Percentiles rank a stretch among this genome's conserved stretches.
Evolutionary conservation across 768 basidiomycete genomes (phyloP).

Genomic region (Trametes cinnabarina): DNA sequence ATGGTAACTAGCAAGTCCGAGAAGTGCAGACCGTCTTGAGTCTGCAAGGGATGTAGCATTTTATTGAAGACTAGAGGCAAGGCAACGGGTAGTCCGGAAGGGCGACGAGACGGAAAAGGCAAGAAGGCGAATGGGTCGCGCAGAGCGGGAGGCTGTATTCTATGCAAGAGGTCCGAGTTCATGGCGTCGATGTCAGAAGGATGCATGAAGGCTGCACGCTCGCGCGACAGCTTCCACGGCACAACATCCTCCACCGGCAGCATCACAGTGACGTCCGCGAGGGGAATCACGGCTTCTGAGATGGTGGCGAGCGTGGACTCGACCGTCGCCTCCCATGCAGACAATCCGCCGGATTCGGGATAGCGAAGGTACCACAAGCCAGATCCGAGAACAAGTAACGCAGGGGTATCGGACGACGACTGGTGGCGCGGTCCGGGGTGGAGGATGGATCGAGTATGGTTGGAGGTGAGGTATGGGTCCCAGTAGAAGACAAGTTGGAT

Average conservation of each 20-base stretch:
- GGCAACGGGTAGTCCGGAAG: slow-evolving; percentile 40
- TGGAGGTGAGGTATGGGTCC: slow-evolving; percentile 86
- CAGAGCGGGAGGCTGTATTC: slow-evolving; percentile 42
- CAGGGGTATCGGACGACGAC: slow-evolving; percentile 37
- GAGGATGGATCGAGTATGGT: slow-evolving; percentile 50
- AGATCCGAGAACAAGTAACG: slow-evolving; percentile 77
- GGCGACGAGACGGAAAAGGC: slow-evolving; percentile 12
- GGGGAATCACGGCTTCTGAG: slow-evolving; percentile 32
- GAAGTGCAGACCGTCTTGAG: slow-evolving; percentile 85
- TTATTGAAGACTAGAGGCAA: slow-evolving; percentile 80
- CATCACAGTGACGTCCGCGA: slow-evolving; percentile 74
- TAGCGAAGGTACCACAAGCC: slow-evolving; percentile 91
- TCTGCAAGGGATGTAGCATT: slow-evolving; percentile 71
- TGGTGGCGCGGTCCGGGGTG: slow-evolving; percentile 6
- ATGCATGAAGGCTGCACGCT: slow-evolving; percentile 67
- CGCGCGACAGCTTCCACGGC: slow-evolving; percentile 59
- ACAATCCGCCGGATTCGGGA: slow-evolving; percentile 69
- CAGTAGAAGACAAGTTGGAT: slow-evolving; percentile 63
- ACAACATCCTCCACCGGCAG: slow-evolving; percentile 76
- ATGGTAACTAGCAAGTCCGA: slow-evolving; percentile 55
- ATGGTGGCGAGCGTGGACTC: slow-evolving; percentile 60
- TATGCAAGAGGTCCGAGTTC: slow-evolving; percentile 81
- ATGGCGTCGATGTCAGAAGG: slow-evolving; percentile 83
- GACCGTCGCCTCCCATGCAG: slow-evolving; percentile 75
- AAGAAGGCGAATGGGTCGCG: slow-evolving; percentile 32